Evolutionary conservation across 345 rosid species (phyloP), one percentile per base, ranked within the genome.

Genomic region (Eucalyptus erythrocorys): DNA sequence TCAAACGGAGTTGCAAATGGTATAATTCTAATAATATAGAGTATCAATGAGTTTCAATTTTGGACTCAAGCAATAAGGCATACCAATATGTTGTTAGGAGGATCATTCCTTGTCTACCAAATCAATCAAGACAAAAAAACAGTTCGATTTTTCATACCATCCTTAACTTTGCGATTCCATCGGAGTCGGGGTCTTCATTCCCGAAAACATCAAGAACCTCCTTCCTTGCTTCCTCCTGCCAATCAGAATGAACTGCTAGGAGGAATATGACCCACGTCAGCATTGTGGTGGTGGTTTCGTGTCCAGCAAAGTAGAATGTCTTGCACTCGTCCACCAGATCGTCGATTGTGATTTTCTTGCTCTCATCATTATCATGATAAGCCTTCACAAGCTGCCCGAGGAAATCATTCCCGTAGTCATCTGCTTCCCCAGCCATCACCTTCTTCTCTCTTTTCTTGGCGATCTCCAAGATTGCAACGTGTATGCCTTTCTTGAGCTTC

Each of bases 261-360:
- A 93, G 92, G 40, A 91, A 17, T 59, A 85, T 48, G 19, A 89
- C 87, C 94, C 94, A 91, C 10, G 92, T 19, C 8, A 93, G 91
- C 64, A 81, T 66, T 84, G 87, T 84, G 59, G 90, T 13, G 6
- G 86, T 90, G 21, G 91, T 92, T 64, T n/a, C 37, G 2, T 64
- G 76, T 64, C 3, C 76, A 32, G 76, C 76, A 3, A 64, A n/a
- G 37, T 64, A 64, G 37, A 64, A 64, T 64, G 76, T 64, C 76
- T 64, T n/a, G 76, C 76, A 64, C 37, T 64, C 37, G 10, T 64
- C 10, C 76, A 64, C 76, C 5, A 64, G 21, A 64, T n/a, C 76
- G 1, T n/a, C 37, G 3, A 64, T 5, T 4, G 37, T 64, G 37
- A 64, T 64, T 64, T 64, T 64, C 76, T 64, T 64, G 37, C 76